These are phyloP conservation scores for Colletotrichum theobromicola DNA, from an alignment of 2,329 filamentous ascomycete genomes.

Conservation along the genomic window DNA sequence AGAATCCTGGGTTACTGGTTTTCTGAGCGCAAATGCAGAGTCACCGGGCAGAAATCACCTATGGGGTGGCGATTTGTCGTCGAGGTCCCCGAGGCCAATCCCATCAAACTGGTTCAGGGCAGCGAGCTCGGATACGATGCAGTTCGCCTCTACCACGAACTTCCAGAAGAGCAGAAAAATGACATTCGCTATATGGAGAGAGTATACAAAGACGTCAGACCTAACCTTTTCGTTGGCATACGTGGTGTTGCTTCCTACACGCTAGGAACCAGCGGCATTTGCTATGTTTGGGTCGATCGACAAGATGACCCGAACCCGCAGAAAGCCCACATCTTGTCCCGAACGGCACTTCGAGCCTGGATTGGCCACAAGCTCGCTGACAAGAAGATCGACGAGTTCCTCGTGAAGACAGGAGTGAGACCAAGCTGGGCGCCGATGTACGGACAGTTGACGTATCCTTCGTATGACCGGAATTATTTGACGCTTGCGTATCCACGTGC, in stretches of 20 bases:
- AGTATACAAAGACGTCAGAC: neutral
- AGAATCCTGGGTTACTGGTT: neutral
- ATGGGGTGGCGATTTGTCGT: neutral
- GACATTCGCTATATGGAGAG: neutral
- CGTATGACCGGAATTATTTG: neutral
- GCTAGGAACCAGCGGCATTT: neutral
- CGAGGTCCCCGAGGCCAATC: neutral
- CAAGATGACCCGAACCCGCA: neutral
- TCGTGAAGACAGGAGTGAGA: neutral
- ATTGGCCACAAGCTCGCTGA: neutral
- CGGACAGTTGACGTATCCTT: neutral
- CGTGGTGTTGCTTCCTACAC: neutral
- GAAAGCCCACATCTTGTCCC: neutral
- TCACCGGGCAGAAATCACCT: neutral
- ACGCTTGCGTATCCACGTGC: neutral
- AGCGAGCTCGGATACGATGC: neutral
- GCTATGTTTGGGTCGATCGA: neutral
- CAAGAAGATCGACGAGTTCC: neutral
- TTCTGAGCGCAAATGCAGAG: neutral
- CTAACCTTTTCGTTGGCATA: neutral
- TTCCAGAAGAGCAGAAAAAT: neutral
- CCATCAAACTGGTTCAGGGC: neutral
- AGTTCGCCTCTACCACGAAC: neutral
- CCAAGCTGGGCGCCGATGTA: neutral
- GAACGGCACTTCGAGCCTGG: neutral